phyloP scores from a whole-genome alignment of 108 stramenopile genomes.

The Skeletonema menzelii region DNA sequence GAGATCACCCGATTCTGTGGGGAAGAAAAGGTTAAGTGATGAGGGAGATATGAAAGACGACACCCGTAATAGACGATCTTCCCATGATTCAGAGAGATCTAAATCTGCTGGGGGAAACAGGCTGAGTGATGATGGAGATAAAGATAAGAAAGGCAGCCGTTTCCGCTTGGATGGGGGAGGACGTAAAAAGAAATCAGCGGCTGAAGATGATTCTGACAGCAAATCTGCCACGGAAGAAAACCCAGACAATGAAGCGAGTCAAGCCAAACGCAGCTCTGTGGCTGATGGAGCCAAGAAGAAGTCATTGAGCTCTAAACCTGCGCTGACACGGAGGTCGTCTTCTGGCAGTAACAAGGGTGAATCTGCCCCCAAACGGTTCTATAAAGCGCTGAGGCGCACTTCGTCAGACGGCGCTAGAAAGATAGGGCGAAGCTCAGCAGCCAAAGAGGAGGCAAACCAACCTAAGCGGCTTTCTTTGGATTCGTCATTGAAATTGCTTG shows the following conservation, averaged over 20 bases:
- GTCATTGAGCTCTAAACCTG: neutral
- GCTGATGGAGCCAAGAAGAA: neutral
- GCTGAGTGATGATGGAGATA: neutral
- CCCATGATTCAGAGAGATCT: neutral
- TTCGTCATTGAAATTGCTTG: neutral
- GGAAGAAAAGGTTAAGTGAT: no score
- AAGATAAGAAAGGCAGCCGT: neutral
- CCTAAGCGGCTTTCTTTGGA: slow-evolving; percentile 4
- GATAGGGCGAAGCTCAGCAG: neutral
- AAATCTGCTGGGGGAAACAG: neutral
- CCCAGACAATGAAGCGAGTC: neutral
- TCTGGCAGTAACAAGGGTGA: neutral
- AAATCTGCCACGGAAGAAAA: neutral
- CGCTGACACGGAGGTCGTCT: neutral
- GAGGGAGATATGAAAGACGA: no score
- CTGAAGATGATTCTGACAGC: neutral
- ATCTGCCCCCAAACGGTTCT: neutral
- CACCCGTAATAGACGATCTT: no score
- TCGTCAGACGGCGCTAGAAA: neutral
- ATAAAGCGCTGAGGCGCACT: neutral
- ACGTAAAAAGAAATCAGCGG: neutral
- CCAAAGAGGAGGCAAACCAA: neutral
- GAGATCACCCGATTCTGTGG: no score
- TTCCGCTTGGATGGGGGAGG: neutral
- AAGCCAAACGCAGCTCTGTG: neutral